Percentiles rank a stretch among this genome's conserved stretches.
phyloP scores from a whole-genome alignment of 305 asterid genomes.

The Striga hermonthica region DNA sequence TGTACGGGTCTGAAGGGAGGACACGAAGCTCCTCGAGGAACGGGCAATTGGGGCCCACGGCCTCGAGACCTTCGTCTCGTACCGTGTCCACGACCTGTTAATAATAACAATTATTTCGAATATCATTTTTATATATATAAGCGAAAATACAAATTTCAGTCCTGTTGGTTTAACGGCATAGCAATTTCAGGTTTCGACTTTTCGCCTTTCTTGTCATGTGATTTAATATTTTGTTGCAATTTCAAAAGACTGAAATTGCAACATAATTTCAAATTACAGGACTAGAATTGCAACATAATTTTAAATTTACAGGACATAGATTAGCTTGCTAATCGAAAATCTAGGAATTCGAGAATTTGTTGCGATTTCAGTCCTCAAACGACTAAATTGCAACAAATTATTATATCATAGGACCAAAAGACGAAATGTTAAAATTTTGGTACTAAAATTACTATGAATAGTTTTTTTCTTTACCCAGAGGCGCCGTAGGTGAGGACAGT shows the following conservation, averaged over 20 bases:
- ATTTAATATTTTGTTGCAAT: neutral
- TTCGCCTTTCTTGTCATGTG: too few relatives aligned
- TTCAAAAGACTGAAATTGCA: neutral
- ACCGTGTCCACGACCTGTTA: constrained; percentile 68
- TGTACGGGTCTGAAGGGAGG: constrained; percentile 68
- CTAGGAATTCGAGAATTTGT: too few relatives aligned
- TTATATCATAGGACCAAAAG: neutral
- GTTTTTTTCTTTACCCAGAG: constrained; percentile 63
- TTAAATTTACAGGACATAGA: too few relatives aligned
- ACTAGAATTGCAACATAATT: too few relatives aligned
- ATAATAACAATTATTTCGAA: constrained; percentile 16
- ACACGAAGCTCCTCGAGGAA: constrained; percentile 74
- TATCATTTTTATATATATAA: neutral
- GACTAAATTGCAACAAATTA: too few relatives aligned
- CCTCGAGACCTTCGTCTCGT: constrained; percentile 80
- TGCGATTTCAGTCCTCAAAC: too few relatives aligned
- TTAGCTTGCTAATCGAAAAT: too few relatives aligned
- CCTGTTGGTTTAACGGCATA: neutral
- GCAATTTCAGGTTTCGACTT: too few relatives aligned
- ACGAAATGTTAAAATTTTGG: neutral
- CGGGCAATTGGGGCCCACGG: constrained; percentile 65
- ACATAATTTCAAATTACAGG: too few relatives aligned
- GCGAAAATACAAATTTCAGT: neutral
- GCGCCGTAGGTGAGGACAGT: constrained; percentile 71
- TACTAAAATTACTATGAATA: neutral